Evolutionary conservation across 306 rosid genomes (phyloP).

Genomic region (Lathyrus oleraceus): DNA sequence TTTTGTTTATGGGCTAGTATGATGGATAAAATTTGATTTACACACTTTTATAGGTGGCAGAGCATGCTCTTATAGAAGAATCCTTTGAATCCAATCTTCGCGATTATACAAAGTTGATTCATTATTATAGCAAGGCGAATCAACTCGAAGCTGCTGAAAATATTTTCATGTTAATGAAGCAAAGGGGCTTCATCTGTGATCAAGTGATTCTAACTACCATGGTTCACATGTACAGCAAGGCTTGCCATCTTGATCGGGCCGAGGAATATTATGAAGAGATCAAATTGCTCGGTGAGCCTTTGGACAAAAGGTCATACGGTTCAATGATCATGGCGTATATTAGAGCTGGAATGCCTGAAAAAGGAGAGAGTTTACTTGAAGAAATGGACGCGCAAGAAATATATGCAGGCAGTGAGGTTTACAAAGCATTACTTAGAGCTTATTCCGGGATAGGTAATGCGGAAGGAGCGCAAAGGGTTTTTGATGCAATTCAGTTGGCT

Average conservation of each 20-base stretch:
- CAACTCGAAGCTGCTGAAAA: slow-evolving; percentile 66
- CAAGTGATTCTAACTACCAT: slow-evolving; percentile 79
- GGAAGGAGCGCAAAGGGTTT: slow-evolving; percentile 81
- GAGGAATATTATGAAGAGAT: slow-evolving; percentile 78
- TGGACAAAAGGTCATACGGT: slow-evolving; percentile 84
- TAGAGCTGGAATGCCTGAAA: slow-evolving; percentile 73
- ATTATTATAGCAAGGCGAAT: slow-evolving; percentile 63
- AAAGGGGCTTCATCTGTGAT: slow-evolving; percentile 67
- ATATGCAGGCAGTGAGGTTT: slow-evolving; percentile 76
- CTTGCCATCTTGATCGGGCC: slow-evolving; percentile 62
- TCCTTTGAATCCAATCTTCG: slow-evolving; percentile 71
- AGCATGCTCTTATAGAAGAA: slow-evolving; percentile 65
- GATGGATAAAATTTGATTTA: not conserved
- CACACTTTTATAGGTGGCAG: slow-evolving; percentile 68
- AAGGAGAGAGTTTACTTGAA: slow-evolving; percentile 63
- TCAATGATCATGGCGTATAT: slow-evolving; percentile 86
- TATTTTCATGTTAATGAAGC: slow-evolving; percentile 59
- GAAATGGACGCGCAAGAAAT: slow-evolving; percentile 80
- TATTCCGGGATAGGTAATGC: slow-evolving; percentile 65
- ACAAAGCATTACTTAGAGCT: slow-evolving; percentile 85
- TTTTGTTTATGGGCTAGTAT: not conserved
- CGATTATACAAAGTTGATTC: slow-evolving; percentile 83
- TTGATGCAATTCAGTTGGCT: slow-evolving; percentile 78
- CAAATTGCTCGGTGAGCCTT: slow-evolving; percentile 62
- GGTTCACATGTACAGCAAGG: slow-evolving; percentile 84